Base-by-base conservation (phyloP, 2,329 filamentous ascomycete species). In the Microsporum canis region DNA sequence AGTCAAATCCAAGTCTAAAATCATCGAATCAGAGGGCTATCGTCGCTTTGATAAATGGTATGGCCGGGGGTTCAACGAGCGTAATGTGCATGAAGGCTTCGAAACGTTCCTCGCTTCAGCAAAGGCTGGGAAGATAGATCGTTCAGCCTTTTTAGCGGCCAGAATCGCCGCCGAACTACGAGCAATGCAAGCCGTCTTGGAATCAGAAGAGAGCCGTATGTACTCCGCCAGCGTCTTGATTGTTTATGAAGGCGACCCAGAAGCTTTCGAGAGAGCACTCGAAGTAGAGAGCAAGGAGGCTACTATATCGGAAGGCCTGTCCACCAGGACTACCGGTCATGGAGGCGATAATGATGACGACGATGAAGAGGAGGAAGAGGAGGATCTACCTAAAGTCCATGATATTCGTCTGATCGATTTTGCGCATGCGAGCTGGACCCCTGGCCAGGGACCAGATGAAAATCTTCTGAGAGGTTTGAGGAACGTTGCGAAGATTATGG, bases 321-420 rank as follows among this genome's bases (percentile, higher is more conserved):
- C 38, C 65, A 65, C 39, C 45, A 10, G 17, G 67, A 5, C 64
- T 65, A 67, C 69, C 60, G 31, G 41, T 12, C 31, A 55, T 38
- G 58, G 57, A 47, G 33, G 36, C 10, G 29, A 49, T 12, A 29
- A 73, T 47, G 71, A 72, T 39, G 67, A 72, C 5, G 68, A 72
- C 57, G 71, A 68, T 2, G 38, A 68, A 69, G 77, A 59, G 0
- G 77, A 79, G 1, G 81, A 84, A 0, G 81, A 85, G 1, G 81
- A 79, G 61, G 72, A 76, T 63, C 70, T 72, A 8, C 87, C 87
- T 0, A 86, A 86, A 67, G 83, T 95, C 49, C 89, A 87, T 68
- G 82, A 84, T 10, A 80, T 96, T 57, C 94, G 92, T 71, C 80
- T 99, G 65, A 99, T 99, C 67, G 94, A 99, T 73, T 99, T 99